phyloP scores from a whole-genome alignment of 129 eudicot species.

The Calendula officinalis region DNA sequence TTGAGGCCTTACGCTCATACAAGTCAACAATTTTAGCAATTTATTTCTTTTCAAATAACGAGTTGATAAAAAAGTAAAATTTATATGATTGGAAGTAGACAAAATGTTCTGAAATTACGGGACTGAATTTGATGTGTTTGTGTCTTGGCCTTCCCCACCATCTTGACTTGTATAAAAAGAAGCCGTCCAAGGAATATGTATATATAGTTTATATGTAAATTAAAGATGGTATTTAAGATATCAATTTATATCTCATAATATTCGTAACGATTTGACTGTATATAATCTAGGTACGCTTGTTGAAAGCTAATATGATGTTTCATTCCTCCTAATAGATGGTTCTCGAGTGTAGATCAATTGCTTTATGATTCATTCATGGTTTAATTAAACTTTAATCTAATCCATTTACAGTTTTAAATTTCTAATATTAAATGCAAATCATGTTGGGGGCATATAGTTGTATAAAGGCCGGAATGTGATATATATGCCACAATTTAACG shows the following conservation, averaged over 20 bases:
- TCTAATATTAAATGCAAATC: too few relatives aligned
- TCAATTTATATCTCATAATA: background rate
- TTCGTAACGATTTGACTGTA: background rate
- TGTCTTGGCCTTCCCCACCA: conserved; percentile 26
- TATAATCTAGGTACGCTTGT: background rate
- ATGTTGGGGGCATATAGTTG: too few relatives aligned
- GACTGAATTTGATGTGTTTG: conserved; percentile 36
- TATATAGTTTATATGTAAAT: background rate
- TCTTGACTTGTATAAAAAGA: conserved; percentile 27
- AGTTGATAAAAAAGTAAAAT: conserved; percentile 4
- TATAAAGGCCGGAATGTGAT: too few relatives aligned
- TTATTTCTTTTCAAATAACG: background rate
- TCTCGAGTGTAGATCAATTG: too few relatives aligned
- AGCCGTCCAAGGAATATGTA: conserved; percentile 24
- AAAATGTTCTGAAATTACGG: conserved; percentile 42
- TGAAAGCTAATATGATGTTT: too few relatives aligned
- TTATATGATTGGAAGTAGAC: conserved; percentile 29
- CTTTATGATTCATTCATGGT: too few relatives aligned
- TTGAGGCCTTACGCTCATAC: background rate
- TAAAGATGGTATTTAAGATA: background rate
- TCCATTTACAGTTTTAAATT: too few relatives aligned
- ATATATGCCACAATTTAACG: too few relatives aligned
- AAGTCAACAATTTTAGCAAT: background rate
- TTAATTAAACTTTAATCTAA: too few relatives aligned
- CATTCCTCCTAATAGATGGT: too few relatives aligned